Base-by-base conservation (phyloP, 495 filamentous ascomycete species). In the Podospora bellae-mahoneyi region DNA sequence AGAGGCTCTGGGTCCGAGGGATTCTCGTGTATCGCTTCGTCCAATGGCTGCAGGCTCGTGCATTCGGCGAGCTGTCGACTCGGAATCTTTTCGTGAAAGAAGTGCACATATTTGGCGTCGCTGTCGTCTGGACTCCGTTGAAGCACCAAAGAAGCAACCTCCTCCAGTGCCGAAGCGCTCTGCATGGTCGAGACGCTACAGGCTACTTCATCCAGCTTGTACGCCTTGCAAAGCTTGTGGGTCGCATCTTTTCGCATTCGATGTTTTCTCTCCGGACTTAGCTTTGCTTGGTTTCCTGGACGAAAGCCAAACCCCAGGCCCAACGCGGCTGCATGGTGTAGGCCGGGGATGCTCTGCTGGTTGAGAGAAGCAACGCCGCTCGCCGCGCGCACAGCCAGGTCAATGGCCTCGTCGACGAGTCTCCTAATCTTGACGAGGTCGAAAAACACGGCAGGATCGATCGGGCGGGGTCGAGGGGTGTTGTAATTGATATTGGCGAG, bases 41-140 rank as follows among this genome's bases (percentile, higher is more conserved):
- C 81, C 68, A 94, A 76, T 1, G 85, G 82, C 57, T 82, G 77
- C 28, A 93, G 78, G 55, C 84, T 86, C 5, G 91, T 93, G 75
- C 83, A 91, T 71, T 92, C 86, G 60, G 88, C 91, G 69, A 93
- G 83, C 78, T 91, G 89, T 28, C 91, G 81, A 15, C 86, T 89
- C 1, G 91, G 91, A 54, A 94, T 93, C 81, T 93, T 93, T 73
- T 94, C 91, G 78, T 93, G 91, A 75, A 94, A 93, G 78, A 94
- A 93, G 71, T 94, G 90, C 4, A 93, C 91, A 68, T 94, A 94
- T 70, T 89, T 90, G 32, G 90, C 91, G 70, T 93, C 90, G 10
- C 82, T 75, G 69, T 92, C 86, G 26, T 82, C 72, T 0, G 86
- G 79, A 62, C 83, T 87, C 61, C 91, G 81, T 73, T 90, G 86